Conservation (phyloP, 805 yeast genomes). For the Wickerhamiella hasegawae region DNA sequence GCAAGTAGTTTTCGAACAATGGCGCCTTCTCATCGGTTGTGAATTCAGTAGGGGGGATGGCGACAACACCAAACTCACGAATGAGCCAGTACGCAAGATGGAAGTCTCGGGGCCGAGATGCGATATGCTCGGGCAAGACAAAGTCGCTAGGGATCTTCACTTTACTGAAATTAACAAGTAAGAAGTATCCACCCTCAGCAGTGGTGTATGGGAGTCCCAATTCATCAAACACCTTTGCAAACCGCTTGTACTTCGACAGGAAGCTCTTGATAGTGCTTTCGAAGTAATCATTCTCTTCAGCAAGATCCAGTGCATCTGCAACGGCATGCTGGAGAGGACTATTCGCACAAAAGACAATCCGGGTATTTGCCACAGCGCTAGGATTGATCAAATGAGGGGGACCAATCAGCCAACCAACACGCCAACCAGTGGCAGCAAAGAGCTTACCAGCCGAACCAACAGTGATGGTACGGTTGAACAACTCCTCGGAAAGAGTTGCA, state of each 20-base stretch:
- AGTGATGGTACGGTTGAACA: slow-evolving; percentile 62
- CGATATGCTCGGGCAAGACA: slow-evolving; percentile 53
- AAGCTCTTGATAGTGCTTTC: slow-evolving; percentile 53
- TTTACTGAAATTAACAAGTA: slow-evolving; percentile 73
- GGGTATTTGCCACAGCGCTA: slow-evolving; percentile 77
- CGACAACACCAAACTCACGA: slow-evolving; percentile 82
- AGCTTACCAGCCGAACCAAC: slow-evolving; percentile 97
- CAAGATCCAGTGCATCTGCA: slow-evolving; percentile 54
- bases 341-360: slow-evolving; percentile 84
- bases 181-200: slow-evolving; percentile 89
- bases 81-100: slow-evolving; percentile 84
- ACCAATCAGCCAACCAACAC: slow-evolving; percentile 93
- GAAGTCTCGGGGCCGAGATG: slow-evolving; percentile 65
- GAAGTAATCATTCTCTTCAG: slow-evolving; percentile 50
- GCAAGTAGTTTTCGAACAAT: slow-evolving; percentile 66
- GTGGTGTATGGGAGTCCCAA: slow-evolving; percentile 75
- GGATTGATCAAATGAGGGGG: slow-evolving; percentile 66
- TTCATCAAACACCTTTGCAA: slow-evolving; percentile 69
- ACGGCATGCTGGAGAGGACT: slow-evolving; percentile 88
- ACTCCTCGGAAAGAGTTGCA: slow-evolving; percentile 67
- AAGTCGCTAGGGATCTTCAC: slow-evolving; percentile 65
- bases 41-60: slow-evolving; percentile 97
- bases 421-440: slow-evolving; percentile 99
- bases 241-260: slow-evolving; percentile 51
- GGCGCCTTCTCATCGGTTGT: slow-evolving; percentile 53